Base-by-base conservation (phyloP, 306 rosid genomes). In the Potentilla sterilis region DNA sequence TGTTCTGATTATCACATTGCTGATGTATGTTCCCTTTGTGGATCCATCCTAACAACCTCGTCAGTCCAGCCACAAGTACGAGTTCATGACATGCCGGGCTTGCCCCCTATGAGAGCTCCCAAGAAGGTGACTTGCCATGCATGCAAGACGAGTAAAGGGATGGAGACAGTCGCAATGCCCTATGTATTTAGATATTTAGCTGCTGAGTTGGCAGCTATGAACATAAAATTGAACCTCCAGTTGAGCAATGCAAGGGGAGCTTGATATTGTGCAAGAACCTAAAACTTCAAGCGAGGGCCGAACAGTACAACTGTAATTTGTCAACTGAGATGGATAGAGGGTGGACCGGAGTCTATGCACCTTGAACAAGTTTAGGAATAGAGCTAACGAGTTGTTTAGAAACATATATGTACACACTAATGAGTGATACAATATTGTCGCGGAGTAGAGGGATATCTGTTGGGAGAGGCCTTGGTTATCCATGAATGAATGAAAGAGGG, bases 111-210 rank as follows among this genome's bases (percentile, higher is more conserved):
- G 62, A 85, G 81, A 78, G 84, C 93, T 42, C 78, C 83, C 1
- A 92, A 77, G 81, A 89, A 86, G 81, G 93, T 90, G 61, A 73
- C 52, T 3, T 95, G 98, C 75, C 87, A 85, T 69, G 81, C 91
- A 78, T 95, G 99, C 78, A 86, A 84, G 71, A 77, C 97, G 0
- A 78, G 97, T 81, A 89, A 80, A 81, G 99, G 99, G 73, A 92
- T 92, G 97, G 99, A 87, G 82, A 89, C 91, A 3, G 97, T 95
- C 3, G 97, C 99, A 16, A 92, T 95, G 97, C 99, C 99, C 7
- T 95, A 81, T 59, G 92, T 95, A 42, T 95, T 95, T 62, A 85
- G 93, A 86, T 95, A 90, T 78, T 82, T 92, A 79, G 97, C 97
- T 37, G 92, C 99, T 24, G 99, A 95, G 89, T 82, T 92, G 48